Evolutionary conservation across 139 green algal species (phyloP).

Genomic region (Chloropicon primus): DNA sequence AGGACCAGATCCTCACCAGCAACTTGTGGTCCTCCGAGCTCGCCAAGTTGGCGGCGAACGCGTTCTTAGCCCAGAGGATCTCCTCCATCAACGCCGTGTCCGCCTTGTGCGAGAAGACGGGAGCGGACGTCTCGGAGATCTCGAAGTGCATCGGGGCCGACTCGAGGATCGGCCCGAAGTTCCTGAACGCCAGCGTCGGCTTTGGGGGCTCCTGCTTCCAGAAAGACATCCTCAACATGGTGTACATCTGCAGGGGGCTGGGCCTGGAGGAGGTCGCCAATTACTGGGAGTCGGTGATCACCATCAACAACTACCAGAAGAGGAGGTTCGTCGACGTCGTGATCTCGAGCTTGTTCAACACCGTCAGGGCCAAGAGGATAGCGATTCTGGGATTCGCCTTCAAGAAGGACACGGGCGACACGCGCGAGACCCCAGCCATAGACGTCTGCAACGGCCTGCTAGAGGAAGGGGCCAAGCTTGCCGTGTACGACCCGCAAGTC

Average conservation of each 20-base stretch:
- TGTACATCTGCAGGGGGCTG: slow-evolving; percentile 84
- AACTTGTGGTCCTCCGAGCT: slow-evolving; percentile 98
- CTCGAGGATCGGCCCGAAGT: slow-evolving; percentile 89
- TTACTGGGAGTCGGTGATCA: slow-evolving; percentile 86
- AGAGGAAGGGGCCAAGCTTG: slow-evolving; percentile 41
- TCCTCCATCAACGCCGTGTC: slow-evolving; percentile 98
- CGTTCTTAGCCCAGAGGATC: slow-evolving; percentile 80
- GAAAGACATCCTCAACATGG: slow-evolving; percentile 97
- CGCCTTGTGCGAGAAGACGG: slow-evolving; percentile 90
- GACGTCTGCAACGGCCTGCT: slow-evolving; percentile 87
- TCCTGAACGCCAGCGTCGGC: slow-evolving; percentile 90
- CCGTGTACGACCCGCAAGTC: slow-evolving; percentile 82
- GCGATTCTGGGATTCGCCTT: slow-evolving; percentile 97
- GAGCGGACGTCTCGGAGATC: slow-evolving; percentile 87
- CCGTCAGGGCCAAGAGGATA: slow-evolving; percentile 88
- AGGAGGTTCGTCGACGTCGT: slow-evolving; percentile 86
- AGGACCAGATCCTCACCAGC: slow-evolving; percentile 78
- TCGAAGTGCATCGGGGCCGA: slow-evolving; percentile 84
- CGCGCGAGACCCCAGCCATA: slow-evolving; percentile 94
- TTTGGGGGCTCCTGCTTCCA: slow-evolving; percentile 99
- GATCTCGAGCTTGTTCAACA: slow-evolving; percentile 98
- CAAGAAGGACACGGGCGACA: slow-evolving; percentile 96
- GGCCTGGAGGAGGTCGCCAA: slow-evolving; percentile 85
- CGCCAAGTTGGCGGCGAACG: slow-evolving; percentile 64
- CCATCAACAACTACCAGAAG: slow-evolving; percentile 99